Percentiles rank a stretch among this genome's conserved stretches.
phyloP scores from a whole-genome alignment of 805 yeast genomes.

The Peterozyma toletana region DNA sequence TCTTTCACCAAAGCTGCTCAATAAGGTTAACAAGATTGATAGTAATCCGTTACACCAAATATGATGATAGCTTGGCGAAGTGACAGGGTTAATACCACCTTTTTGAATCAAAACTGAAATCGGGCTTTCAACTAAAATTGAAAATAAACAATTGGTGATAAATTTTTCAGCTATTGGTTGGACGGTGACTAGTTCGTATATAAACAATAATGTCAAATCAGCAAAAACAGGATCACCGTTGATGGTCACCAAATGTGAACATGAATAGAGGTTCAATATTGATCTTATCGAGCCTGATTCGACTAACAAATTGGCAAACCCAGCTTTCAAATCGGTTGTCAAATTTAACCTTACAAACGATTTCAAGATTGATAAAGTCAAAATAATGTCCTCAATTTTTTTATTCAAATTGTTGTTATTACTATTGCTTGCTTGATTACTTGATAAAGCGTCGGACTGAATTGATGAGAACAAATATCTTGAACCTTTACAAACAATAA shows the following conservation, averaged over 20 bases:
- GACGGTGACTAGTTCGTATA: slow-evolving; percentile 59
- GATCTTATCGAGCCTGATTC: slow-evolving; percentile 57
- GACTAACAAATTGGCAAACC: slow-evolving; percentile 44
- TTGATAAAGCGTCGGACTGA: slow-evolving; percentile 43
- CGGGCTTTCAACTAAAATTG: slow-evolving; percentile 67
- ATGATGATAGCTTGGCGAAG: slow-evolving; percentile 48
- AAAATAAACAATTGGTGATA: slow-evolving; percentile 55
- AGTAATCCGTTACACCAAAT: slow-evolving; percentile 86
- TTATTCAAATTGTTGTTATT: slow-evolving; percentile 30
- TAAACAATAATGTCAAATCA: slow-evolving; percentile 57
- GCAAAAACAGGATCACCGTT: slow-evolving; percentile 66
- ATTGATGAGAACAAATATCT: slow-evolving; percentile 49
- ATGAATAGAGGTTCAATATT: slow-evolving; percentile 57
- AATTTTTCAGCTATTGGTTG: slow-evolving; percentile 61
- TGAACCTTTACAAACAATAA: slow-evolving; percentile 62
- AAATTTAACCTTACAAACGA: slow-evolving; percentile 43
- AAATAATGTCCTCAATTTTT: slow-evolving; percentile 56
- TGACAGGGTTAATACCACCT: slow-evolving; percentile 51
- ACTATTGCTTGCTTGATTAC: slow-evolving; percentile 28
- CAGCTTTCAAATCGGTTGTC: slow-evolving; percentile 36
- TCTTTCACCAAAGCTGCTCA: slow-evolving; percentile 57
- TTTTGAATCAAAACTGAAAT: slow-evolving; percentile 58
- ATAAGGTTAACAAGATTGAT: slow-evolving; percentile 52
- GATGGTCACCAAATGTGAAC: slow-evolving; percentile 53
- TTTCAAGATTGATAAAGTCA: slow-evolving; percentile 60